phyloP scores from a whole-genome alignment of 441 rosid species.

The Populus hybrid region DNA sequence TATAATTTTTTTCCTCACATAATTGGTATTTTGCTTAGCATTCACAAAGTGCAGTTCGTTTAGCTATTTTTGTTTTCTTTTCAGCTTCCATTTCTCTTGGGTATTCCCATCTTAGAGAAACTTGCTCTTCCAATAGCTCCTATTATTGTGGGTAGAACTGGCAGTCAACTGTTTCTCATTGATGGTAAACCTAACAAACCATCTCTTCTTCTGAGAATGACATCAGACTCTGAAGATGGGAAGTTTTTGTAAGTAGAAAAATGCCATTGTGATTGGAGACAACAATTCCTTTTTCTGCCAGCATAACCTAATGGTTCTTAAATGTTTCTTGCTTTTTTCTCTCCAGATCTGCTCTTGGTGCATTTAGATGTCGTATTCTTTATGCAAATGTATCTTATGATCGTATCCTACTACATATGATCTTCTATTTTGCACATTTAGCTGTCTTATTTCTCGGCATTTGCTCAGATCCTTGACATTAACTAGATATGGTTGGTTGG shows the following conservation, averaged over 20 bases:
- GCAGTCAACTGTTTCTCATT: slow-evolving; percentile 76
- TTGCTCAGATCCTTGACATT: slow-evolving; percentile 38
- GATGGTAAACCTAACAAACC: slow-evolving; percentile 80
- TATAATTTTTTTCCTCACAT: background rate
- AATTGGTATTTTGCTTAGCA: background rate
- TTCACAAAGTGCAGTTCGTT: slow-evolving; percentile 3
- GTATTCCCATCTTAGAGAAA: slow-evolving; percentile 77
- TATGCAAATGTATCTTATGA: slow-evolving; percentile 94
- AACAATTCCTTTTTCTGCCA: background rate
- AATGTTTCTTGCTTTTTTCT: background rate
- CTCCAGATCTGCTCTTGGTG: slow-evolving; percentile 73
- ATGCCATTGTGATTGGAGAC: background rate
- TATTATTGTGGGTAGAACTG: slow-evolving; percentile 68
- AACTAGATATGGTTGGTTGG: slow-evolving; percentile 96
- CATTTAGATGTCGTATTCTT: slow-evolving; percentile 61
- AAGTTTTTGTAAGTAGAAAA: slow-evolving; percentile 60
- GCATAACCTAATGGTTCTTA: slow-evolving; percentile 14
- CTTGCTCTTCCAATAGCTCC: slow-evolving; percentile 82
- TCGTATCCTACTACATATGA: slow-evolving; percentile 57
- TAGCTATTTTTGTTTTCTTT: slow-evolving; percentile 3
- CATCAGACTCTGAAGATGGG: slow-evolving; percentile 70
- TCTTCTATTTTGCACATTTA: slow-evolving; percentile 4
- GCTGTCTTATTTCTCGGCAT: slow-evolving; percentile 10
- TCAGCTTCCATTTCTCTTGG: slow-evolving; percentile 89
- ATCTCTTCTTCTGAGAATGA: slow-evolving; percentile 86